Base-by-base conservation (phyloP, 441 rosid genomes). In the Omphalea diandra region DNA sequence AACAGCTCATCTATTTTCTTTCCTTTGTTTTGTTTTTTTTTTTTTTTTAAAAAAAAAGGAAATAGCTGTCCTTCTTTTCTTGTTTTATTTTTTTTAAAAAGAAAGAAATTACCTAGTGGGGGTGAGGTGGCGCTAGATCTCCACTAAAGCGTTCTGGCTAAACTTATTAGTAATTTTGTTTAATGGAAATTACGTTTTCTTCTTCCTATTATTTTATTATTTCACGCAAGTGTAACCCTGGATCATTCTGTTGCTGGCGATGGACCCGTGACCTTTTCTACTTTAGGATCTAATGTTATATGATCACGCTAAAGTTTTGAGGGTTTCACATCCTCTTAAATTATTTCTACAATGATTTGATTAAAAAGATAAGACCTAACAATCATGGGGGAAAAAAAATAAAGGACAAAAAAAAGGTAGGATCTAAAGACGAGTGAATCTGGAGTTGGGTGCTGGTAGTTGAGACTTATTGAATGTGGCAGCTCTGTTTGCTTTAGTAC, bases 101-200 rank as follows among this genome's bases (percentile, higher is more conserved):
- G 41, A 61, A 33, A 15, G 12, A 15, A 69, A 59, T 15, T 49
- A 8, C 4, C 56, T 24, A 74, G 47, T 38, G 63, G 68, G 69
- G 75, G 78, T 84, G 85, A 81, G 71, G 76, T 85, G 88, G 82
- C 79, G 75, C 89, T 86, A 72, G 86, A 70, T 72, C 63, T 59
- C 38, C 55, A 26, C 55, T 76, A 49, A 55, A 47, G 63, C 75
- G 66, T 67, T 24, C 58, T 47, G 54, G 50, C 55, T 70, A 14
- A 47, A 31, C 17, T 41, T n/a, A 12, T 60, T 60, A 47, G 24
- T 35, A 2, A 9, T 38, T 52, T 50, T 7, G 6, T 27, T 55
- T 55, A 29, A 27, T 5, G 20, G 20, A 55, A 55, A 55, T 10
- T 14, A 29, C 29, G 40, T 24, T 11, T 22, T 49, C 1, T 46